Evolutionary conservation across 2,329 filamentous ascomycete genomes (phyloP).

Genomic region (Diaporthe sp.): DNA sequence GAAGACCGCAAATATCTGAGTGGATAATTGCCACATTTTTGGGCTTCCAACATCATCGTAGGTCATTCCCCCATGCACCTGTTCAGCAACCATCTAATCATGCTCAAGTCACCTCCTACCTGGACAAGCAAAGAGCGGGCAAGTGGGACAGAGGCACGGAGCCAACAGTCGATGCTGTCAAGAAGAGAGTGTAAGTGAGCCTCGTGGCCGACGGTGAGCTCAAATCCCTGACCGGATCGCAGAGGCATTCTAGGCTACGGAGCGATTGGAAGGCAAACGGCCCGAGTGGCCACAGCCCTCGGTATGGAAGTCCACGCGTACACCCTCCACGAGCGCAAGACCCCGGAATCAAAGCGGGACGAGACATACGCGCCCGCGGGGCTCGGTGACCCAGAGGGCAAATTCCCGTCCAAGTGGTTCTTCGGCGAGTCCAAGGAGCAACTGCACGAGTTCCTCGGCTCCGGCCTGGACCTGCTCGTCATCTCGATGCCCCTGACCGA

Average conservation of each 20-base stretch:
- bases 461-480: slow-evolving; percentile 65
- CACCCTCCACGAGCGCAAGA: slow-evolving; percentile 77
- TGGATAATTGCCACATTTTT: slow-evolving; percentile 68
- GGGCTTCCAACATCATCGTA: slow-evolving; percentile 61
- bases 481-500: slow-evolving; percentile 64
- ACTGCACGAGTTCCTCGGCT: slow-evolving; percentile 63
- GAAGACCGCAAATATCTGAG: slow-evolving; percentile 68
- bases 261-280: slow-evolving; percentile 65
- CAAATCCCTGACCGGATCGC: slow-evolving; percentile 1
- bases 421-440: slow-evolving; percentile 57
- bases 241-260: slow-evolving; percentile 68
- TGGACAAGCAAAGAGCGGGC: slow-evolving; percentile 56
- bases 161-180: slow-evolving; percentile 57
- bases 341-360: slow-evolving; percentile 74
- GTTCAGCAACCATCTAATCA: background rate
- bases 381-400: slow-evolving; percentile 67
- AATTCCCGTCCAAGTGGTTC: slow-evolving; percentile 65
- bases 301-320: slow-evolving; percentile 82
- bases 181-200: slow-evolving; percentile 61
- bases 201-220: accelerated
- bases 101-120: slow-evolving; percentile 58
- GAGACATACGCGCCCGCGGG: slow-evolving; percentile 75
- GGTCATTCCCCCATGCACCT: slow-evolving; percentile 39
- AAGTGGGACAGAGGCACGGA: slow-evolving; percentile 56
- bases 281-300: slow-evolving; percentile 70